phyloP scores from a whole-genome alignment of 2,329 filamentous ascomycete genomes.

The Cercospora canescens region DNA sequence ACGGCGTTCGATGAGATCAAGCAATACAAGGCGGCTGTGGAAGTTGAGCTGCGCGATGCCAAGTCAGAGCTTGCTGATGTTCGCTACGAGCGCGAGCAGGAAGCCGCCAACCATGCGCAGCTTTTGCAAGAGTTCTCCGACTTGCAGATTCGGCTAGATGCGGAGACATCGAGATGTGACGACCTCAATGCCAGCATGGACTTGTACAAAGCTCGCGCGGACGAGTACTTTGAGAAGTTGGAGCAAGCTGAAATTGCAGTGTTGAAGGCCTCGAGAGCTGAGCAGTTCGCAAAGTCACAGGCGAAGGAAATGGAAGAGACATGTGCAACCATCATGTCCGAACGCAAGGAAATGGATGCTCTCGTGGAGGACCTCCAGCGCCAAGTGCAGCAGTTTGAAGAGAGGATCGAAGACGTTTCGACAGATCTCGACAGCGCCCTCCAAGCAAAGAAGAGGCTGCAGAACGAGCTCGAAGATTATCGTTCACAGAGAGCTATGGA shows the following conservation, averaged over 20 bases:
- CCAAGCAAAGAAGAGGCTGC: slow-evolving; percentile 89
- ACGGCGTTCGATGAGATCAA: slow-evolving; percentile 83
- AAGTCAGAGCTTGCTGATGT: slow-evolving; percentile 83
- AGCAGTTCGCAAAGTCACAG: slow-evolving; percentile 90
- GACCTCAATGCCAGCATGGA: slow-evolving; percentile 83
- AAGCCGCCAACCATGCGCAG: slow-evolving; percentile 82
- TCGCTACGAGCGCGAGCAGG: slow-evolving; percentile 76
- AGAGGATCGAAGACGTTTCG: slow-evolving; percentile 85
- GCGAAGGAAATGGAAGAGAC: slow-evolving; percentile 89
- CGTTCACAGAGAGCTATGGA: slow-evolving; percentile 92
- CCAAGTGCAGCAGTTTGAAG: slow-evolving; percentile 85
- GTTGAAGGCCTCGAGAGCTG: slow-evolving; percentile 84
- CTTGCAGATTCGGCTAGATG: slow-evolving; percentile 87
- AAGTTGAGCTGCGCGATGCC: slow-evolving; percentile 83
- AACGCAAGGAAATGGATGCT: slow-evolving; percentile 85
- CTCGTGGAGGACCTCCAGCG: slow-evolving; percentile 87
- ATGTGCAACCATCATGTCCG: slow-evolving; percentile 85
- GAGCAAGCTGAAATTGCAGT: slow-evolving; percentile 96
- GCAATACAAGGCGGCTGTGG: slow-evolving; percentile 73
- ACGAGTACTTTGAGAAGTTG: slow-evolving; percentile 96
- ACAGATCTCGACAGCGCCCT: slow-evolving; percentile 83
- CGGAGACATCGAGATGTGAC: slow-evolving; percentile 78
- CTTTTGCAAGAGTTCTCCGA: slow-evolving; percentile 91
- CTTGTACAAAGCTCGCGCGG: slow-evolving; percentile 86
- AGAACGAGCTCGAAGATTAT: slow-evolving; percentile 97